Evolutionary conservation across 2,329 filamentous ascomycete genomes (phyloP).

Genomic region (Talaromyces sp.): DNA sequence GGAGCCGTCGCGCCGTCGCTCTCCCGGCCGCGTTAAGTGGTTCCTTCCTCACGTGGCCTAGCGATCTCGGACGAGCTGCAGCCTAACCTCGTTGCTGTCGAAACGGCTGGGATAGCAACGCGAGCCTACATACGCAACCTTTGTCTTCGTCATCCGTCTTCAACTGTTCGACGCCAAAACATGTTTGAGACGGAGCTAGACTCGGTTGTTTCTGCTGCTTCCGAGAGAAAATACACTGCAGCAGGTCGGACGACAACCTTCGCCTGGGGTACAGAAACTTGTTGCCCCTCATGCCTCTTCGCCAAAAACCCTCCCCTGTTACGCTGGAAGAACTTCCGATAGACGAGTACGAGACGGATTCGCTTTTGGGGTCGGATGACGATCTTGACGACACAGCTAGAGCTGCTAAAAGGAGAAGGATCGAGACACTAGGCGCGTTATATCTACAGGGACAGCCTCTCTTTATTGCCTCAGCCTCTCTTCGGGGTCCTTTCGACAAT

Average conservation of each 20-base stretch:
- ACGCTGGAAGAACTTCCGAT: slow-evolving; percentile 28
- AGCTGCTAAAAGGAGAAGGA: slow-evolving; percentile 35
- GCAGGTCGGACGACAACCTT: slow-evolving; percentile 14
- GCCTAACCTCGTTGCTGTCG: slow-evolving; percentile 1
- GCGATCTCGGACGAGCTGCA: not conserved
- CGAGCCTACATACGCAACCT: not conserved
- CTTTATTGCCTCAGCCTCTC: slow-evolving; percentile 41
- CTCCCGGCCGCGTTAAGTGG: not conserved
- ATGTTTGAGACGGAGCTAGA: not conserved
- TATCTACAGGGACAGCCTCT: slow-evolving; percentile 39
- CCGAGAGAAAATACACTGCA: slow-evolving; percentile 18
- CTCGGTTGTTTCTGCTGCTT: slow-evolving; percentile 10
- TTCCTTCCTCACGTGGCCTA: not conserved
- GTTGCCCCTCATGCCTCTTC: slow-evolving; percentile 24
- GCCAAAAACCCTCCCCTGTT: slow-evolving; percentile 27
- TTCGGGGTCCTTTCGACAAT: slow-evolving; percentile 40
- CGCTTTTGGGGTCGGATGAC: slow-evolving; percentile 33
- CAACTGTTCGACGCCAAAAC: not conserved
- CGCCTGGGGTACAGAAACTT: not conserved
- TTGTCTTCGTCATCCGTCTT: not conserved
- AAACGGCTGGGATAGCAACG: not conserved
- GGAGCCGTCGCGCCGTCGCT: slow-evolving; percentile 1
- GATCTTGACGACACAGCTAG: slow-evolving; percentile 27
- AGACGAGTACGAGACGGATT: slow-evolving; percentile 21
- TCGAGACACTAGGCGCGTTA: slow-evolving; percentile 35